Conservation (phyloP, 169 alveolate genomes). For the Perkinsus chesapeaki region DNA sequence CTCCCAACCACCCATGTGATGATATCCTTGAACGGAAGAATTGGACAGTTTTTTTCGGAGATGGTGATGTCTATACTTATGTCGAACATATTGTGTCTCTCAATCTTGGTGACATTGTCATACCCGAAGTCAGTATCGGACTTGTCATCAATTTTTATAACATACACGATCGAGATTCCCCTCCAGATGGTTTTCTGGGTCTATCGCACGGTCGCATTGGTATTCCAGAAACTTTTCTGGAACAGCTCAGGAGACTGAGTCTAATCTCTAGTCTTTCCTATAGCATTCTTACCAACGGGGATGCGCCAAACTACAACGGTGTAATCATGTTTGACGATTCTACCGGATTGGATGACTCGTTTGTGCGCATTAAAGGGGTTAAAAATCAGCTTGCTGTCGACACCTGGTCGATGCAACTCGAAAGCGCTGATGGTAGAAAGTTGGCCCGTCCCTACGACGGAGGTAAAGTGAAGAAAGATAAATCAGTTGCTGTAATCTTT, state of each 20-base stretch:
- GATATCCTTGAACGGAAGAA: not conserved
- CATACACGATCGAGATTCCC: not conserved
- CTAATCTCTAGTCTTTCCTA: not conserved
- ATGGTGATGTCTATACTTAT: not conserved
- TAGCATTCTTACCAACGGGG: not conserved
- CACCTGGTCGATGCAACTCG: not conserved
- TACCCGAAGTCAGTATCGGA: not conserved
- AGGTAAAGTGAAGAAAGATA: too few species aligned
- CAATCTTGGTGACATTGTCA: not conserved
- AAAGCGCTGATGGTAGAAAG: not conserved
- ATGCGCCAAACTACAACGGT: not conserved
- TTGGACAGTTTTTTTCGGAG: not conserved
- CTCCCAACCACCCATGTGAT: not conserved
- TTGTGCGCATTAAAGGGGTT: not conserved
- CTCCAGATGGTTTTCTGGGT: not conserved
- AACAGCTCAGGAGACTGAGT: not conserved
- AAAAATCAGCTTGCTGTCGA: not conserved
- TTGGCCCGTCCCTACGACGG: not conserved
- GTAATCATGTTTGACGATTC: not conserved
- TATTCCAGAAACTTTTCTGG: not conserved
- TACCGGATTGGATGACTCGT: not conserved
- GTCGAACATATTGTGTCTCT: not conserved
- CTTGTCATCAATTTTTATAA: not conserved
- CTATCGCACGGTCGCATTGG: not conserved
- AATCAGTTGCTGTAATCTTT: not conserved